Percentiles rank a stretch among this genome's conserved stretches.
Evolutionary conservation across 2,329 filamentous ascomycete species (phyloP).

Genomic region (Diaporthe longicolla): DNA sequence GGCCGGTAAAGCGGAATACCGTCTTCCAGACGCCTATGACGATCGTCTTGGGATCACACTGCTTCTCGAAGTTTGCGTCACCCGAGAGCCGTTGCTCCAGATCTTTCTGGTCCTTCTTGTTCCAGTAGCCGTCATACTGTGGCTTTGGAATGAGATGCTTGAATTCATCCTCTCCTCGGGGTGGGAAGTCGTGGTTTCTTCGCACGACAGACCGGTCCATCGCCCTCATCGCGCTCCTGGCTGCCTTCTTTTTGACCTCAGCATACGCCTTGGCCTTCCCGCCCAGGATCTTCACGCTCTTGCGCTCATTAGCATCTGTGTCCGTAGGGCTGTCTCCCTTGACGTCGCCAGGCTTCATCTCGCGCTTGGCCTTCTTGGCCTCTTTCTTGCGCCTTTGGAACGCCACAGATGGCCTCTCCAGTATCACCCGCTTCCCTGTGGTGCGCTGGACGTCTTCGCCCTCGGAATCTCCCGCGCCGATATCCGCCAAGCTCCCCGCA

Average conservation of each 20-base stretch:
- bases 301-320: neutral
- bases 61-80: neutral
- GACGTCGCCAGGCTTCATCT: neutral
- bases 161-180: neutral
- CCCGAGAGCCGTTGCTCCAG: neutral
- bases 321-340: neutral
- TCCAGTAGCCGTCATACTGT: neutral
- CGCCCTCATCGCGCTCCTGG: neutral
- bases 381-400: neutral
- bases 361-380: neutral
- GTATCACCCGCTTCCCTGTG: neutral
- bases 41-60: no score
- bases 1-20: neutral
- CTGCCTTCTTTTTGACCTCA: neutral
- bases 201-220: neutral
- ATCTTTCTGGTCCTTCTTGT: neutral
- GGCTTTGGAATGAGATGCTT: neutral
- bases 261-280: neutral
- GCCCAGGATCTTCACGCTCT: neutral
- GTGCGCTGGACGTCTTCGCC: no score
- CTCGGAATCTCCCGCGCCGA: neutral
- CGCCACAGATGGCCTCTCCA: neutral
- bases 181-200: neutral
- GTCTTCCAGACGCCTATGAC: neutral
- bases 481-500: no score